Conservation (phyloP, 1,284 basidiomycete species). For the Mycena citricolor region DNA sequence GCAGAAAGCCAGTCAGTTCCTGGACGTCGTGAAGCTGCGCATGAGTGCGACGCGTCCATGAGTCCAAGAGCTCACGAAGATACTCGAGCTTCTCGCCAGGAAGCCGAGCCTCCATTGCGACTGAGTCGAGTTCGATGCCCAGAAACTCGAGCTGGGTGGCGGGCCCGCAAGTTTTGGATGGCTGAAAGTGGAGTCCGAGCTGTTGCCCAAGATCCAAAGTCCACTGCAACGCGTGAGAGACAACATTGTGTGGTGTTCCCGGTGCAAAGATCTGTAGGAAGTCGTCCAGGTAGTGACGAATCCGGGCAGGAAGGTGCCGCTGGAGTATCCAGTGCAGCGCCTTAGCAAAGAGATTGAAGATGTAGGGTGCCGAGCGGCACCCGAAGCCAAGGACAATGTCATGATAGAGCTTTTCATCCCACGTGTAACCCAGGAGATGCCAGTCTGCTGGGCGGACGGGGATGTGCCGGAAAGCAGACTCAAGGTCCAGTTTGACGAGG, state of each 20-base stretch:
- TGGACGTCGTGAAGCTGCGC: slow-evolving; percentile 11
- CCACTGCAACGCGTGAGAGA: background rate
- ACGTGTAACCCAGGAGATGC: slow-evolving; percentile 35
- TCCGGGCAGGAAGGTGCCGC: slow-evolving; percentile 23
- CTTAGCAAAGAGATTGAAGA: slow-evolving; percentile 40
- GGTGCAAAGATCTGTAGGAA: slow-evolving; percentile 19
- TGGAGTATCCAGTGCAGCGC: slow-evolving; percentile 35
- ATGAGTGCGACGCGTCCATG: slow-evolving; percentile 15
- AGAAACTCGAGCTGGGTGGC: slow-evolving; percentile 29
- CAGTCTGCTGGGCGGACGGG: slow-evolving; percentile 32
- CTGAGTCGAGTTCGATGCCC: slow-evolving; percentile 31
- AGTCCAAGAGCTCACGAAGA: slow-evolving; percentile 17
- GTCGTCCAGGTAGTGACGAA: slow-evolving; percentile 24
- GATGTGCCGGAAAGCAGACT: slow-evolving; percentile 38
- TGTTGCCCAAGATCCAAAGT: slow-evolving; percentile 5
- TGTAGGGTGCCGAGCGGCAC: slow-evolving; percentile 33
- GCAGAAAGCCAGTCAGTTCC: slow-evolving; percentile 8
- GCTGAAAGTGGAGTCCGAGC: slow-evolving; percentile 5
- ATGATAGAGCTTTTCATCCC: slow-evolving; percentile 31
- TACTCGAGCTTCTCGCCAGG: slow-evolving; percentile 26
- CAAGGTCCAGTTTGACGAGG: slow-evolving; percentile 38
- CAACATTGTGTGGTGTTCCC: background rate
- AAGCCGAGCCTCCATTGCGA: slow-evolving; percentile 31
- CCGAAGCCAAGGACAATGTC: slow-evolving; percentile 30
- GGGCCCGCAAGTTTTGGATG: slow-evolving; percentile 1